Conservation (phyloP, 2,329 filamentous ascomycete genomes). For the Pseudogymnoascus verrucosus region DNA sequence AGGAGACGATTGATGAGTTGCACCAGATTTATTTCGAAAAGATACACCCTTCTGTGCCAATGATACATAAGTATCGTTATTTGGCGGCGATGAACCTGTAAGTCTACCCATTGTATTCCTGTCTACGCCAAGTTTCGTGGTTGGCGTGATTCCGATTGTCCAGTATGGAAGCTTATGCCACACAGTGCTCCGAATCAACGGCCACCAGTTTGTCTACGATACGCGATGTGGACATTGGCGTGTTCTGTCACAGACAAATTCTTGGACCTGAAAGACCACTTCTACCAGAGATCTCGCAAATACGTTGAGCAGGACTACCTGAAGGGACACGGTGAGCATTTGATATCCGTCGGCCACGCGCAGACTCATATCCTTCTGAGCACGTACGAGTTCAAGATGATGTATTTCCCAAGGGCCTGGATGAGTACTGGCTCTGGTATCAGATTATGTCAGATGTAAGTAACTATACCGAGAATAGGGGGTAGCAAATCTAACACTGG, state of each 20-base stretch:
- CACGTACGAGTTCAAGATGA: conserved; percentile 90
- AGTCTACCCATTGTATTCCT: conserved; percentile 20
- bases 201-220: conserved; percentile 80
- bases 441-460: conserved; percentile 76
- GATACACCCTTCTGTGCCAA: conserved; percentile 73
- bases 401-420: conserved; percentile 96
- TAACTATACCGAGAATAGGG: conserved; percentile 34
- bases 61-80: conserved; percentile 85
- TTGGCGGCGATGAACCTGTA: conserved; percentile 79
- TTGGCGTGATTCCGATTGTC: not conserved
- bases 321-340: conserved; percentile 82
- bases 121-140: not conserved
- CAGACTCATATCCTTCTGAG: conserved; percentile 76
- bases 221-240: conserved; percentile 95
- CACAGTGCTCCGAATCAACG: conserved; percentile 67
- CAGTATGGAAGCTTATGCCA: conserved; percentile 6
- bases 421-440: conserved; percentile 77
- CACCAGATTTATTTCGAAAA: conserved; percentile 74
- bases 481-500: conserved; percentile 41
- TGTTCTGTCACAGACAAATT: conserved; percentile 80
- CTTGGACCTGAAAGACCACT: conserved; percentile 69
- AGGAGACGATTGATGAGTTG: conserved; percentile 74
- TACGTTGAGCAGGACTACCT: conserved; percentile 86
- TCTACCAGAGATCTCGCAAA: conserved; percentile 83
- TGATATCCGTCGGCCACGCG: conserved; percentile 77